These are phyloP conservation scores for Syzygium aqueum DNA, from an alignment of 345 rosid genomes.

Conservation along the genomic window DNA sequence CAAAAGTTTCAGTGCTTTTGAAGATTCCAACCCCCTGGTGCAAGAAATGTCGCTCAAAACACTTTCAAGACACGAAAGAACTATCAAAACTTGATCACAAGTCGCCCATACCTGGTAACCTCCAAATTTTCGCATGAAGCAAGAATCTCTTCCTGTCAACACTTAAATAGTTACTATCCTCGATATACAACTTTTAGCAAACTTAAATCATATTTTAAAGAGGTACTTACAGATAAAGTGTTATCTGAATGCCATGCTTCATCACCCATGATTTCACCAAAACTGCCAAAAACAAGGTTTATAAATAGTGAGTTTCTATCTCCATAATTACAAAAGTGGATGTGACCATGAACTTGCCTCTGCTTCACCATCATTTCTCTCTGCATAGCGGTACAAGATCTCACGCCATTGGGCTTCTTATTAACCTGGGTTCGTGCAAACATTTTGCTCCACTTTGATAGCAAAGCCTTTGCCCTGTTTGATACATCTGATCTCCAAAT, in stretches of 20 bases:
- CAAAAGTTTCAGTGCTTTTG: slow-evolving; percentile 64
- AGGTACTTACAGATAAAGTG: slow-evolving; percentile 46
- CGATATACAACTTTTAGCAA: background rate
- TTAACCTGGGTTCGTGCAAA: slow-evolving; percentile 64
- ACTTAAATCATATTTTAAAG: slow-evolving; percentile 1
- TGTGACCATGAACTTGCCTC: slow-evolving; percentile 41
- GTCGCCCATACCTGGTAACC: slow-evolving; percentile 37
- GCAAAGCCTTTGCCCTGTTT: slow-evolving; percentile 89
- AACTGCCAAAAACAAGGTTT: slow-evolving; percentile 39
- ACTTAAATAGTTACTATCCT: background rate
- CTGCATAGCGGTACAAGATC: slow-evolving; percentile 42
- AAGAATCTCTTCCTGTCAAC: slow-evolving; percentile 49
- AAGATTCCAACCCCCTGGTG: slow-evolving; percentile 56
- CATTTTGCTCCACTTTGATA: slow-evolving; percentile 88
- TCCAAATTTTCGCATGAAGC: slow-evolving; percentile 43
- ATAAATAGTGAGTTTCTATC: background rate
- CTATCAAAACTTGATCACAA: background rate
- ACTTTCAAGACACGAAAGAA: background rate
- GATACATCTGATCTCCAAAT: slow-evolving; percentile 99
- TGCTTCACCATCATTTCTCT: slow-evolving; percentile 67
- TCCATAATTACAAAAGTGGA: background rate
- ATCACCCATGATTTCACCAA: slow-evolving; percentile 72
- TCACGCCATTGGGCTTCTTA: slow-evolving; percentile 63
- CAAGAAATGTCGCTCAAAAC: slow-evolving; percentile 8
- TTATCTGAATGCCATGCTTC: slow-evolving; percentile 40